phyloP scores from a whole-genome alignment of 768 basidiomycete genomes.

The Xerocomellus amylosporus region DNA sequence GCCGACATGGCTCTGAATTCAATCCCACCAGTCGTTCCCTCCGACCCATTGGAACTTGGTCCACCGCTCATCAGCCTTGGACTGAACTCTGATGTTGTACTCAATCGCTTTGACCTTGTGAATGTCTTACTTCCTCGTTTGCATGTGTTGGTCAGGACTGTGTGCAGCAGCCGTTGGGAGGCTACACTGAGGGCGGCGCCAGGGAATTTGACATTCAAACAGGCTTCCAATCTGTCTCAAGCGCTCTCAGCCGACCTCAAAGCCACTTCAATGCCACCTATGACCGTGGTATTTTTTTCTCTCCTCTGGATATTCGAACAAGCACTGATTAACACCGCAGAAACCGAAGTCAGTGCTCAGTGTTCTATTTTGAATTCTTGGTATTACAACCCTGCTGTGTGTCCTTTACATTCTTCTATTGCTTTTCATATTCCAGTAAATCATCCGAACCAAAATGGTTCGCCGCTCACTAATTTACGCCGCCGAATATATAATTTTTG shows the following conservation, averaged over 20 bases:
- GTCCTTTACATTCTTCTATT: too few relatives aligned
- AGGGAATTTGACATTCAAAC: conserved; percentile 6
- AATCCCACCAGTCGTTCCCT: background rate
- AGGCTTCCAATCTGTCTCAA: background rate
- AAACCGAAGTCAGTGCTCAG: background rate
- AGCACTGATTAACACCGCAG: background rate
- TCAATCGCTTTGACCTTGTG: conserved; percentile 2
- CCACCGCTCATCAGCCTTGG: conserved; percentile 3
- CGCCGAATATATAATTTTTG: too few relatives aligned
- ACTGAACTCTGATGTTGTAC: background rate
- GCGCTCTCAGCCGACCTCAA: background rate
- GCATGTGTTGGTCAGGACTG: background rate
- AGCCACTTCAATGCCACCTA: background rate
- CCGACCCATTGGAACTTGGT: background rate
- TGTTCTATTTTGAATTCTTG: background rate
- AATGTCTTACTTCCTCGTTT: background rate
- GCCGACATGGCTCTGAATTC: background rate
- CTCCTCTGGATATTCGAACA: background rate
- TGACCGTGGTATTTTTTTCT: background rate
- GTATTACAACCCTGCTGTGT: background rate
- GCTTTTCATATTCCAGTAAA: too few relatives aligned
- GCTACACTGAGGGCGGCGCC: background rate
- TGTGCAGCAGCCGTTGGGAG: conserved; percentile 2
- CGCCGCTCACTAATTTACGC: too few relatives aligned
- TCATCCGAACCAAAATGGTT: too few relatives aligned